Evolutionary conservation across 768 basidiomycete genomes (phyloP), one percentile per base, ranked within the genome.

Genomic region (Lactarius indigo): DNA sequence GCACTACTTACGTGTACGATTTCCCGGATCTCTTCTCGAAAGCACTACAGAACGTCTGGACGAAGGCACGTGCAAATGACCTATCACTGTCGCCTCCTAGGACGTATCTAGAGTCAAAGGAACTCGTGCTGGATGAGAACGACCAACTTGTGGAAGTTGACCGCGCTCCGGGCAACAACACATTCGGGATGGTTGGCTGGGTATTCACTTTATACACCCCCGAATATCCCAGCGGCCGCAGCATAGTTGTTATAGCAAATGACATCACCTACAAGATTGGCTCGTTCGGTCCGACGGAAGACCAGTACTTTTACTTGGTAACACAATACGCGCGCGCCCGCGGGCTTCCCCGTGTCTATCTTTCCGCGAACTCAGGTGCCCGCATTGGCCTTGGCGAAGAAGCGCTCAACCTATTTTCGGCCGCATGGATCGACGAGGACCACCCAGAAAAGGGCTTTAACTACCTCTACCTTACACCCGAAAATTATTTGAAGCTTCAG

Each of bases 1-100:
- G 97, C 61, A 99, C 97, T 35, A 99, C 97, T 59, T 99, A 98
- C 76, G 96, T 92, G 37, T 98, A 98, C 78, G 97, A 98, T 79
- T 99, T 98, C 89, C 97, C 97, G 50, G 97, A 97, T 73, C 87
- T 99, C 69, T 99, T 98, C 84, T 90, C 95, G 44, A 98, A 98
- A 80, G 95, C 96, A 8, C 81, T 98, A 66, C 91, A 94, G 74
- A 94, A 95, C 73, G 84, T 94, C 68, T 99, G 97, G 97, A 80
- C 84, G 69, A 87, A 88, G 72, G 86, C 86, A 54, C 85, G 89
- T 47, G 77, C 79, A 47, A 78, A 77, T 31, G 85, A 92, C 73
- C 80, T 92, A 15, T 84, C 87, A 20, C 78, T 95, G 59, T 82
- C 83, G 41, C 73, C 87, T 41, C 97, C 97, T 6, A 90, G 92